Percentiles rank a stretch among this genome's conserved stretches.
phyloP scores from a whole-genome alignment of 2,329 filamentous ascomycete genomes.

The Botrytis fabae region DNA sequence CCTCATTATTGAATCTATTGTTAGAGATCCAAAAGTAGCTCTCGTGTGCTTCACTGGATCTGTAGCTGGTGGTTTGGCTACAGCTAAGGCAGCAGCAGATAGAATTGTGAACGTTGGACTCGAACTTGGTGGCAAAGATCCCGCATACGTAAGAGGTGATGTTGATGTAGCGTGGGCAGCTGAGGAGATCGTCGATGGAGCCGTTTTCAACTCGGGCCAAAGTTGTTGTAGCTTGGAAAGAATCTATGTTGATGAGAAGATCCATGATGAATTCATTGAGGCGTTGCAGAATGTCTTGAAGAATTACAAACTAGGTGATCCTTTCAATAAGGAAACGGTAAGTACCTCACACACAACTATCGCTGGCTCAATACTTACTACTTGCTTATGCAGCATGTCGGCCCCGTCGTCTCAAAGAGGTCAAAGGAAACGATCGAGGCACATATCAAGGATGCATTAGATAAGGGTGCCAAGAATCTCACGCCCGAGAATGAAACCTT shows the following conservation, averaged over 20 bases:
- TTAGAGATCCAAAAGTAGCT: slow-evolving; percentile 73
- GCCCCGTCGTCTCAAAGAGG: slow-evolving; percentile 81
- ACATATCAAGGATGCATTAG: slow-evolving; percentile 79
- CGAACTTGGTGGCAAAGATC: slow-evolving; percentile 93
- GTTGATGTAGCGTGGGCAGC: slow-evolving; percentile 90
- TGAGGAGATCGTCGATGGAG: slow-evolving; percentile 90
- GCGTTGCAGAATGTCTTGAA: slow-evolving; percentile 78
- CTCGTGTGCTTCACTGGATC: slow-evolving; percentile 93
- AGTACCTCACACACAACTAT: slow-evolving; percentile 8
- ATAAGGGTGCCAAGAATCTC: slow-evolving; percentile 78
- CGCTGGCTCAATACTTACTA: slow-evolving; percentile 18
- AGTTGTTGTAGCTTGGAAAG: slow-evolving; percentile 93
- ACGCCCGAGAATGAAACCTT: slow-evolving; percentile 84
- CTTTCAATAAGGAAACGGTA: slow-evolving; percentile 68
- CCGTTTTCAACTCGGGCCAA: slow-evolving; percentile 98
- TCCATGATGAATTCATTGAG: slow-evolving; percentile 80
- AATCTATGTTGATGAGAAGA: slow-evolving; percentile 82
- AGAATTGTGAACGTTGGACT: slow-evolving; percentile 83
- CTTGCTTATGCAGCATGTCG: slow-evolving; percentile 56
- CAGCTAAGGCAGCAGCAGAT: slow-evolving; percentile 81
- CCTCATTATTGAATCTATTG: slow-evolving; percentile 72
- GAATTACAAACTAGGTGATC: slow-evolving; percentile 86
- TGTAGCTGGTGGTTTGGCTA: slow-evolving; percentile 80
- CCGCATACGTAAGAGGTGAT: slow-evolving; percentile 82
- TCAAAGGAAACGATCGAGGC: slow-evolving; percentile 74